Evolutionary conservation across 2,329 filamentous ascomycete species (phyloP).

Genomic region (Chrysosphaeria jannelii): DNA sequence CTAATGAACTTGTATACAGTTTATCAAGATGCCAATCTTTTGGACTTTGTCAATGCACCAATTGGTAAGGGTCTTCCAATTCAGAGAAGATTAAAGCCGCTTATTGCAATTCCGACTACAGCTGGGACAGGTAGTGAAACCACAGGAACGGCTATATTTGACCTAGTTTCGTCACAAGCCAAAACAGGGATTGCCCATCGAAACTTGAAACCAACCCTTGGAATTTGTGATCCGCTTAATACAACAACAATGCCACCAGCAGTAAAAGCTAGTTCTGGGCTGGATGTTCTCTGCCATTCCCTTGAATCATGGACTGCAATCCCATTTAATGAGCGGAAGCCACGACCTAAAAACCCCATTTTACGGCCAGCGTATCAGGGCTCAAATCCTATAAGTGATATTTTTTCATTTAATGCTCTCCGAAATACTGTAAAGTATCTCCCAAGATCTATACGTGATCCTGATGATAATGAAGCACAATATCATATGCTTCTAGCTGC

Average conservation of each 20-base stretch:
- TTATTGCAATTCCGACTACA: constrained; percentile 63
- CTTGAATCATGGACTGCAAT: constrained; percentile 97
- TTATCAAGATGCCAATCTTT: constrained; percentile 74
- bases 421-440: constrained; percentile 71
- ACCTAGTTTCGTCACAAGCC: constrained; percentile 61
- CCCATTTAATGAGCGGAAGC: constrained; percentile 62
- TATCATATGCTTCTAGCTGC: constrained; percentile 85
- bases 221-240: constrained; percentile 64
- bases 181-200: constrained; percentile 94
- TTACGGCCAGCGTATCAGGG: constrained; percentile 84
- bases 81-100: constrained; percentile 35
- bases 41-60: constrained; percentile 94
- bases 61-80: constrained; percentile 61
- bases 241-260: constrained; percentile 87
- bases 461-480: constrained; percentile 78
- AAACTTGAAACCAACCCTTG: constrained; percentile 80
- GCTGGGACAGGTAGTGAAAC: constrained; percentile 80
- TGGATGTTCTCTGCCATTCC: constrained; percentile 85
- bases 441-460: constrained; percentile 58
- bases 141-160: constrained; percentile 93
- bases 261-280: constrained; percentile 69
- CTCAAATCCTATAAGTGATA: constrained; percentile 89
- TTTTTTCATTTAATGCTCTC: constrained; percentile 75
- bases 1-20: constrained; percentile 90
- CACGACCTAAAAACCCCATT: constrained; percentile 68